Conservation (phyloP, 805 yeast genomes). For the Spathaspora gorwiae region DNA sequence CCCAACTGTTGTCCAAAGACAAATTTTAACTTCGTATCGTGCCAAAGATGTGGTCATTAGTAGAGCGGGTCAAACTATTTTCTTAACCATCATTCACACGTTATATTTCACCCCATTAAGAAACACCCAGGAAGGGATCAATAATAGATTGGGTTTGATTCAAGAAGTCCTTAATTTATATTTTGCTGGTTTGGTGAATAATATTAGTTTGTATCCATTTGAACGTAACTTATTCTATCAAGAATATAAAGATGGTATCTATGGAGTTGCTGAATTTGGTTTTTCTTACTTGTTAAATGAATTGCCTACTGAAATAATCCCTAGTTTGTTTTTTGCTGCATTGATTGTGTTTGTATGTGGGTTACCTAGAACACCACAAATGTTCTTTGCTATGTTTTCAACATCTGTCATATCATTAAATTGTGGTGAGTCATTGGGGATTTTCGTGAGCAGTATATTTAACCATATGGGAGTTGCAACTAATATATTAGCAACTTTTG, state of each 20-base stretch:
- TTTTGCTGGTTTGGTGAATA: constrained; percentile 76
- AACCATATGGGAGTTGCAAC: constrained; percentile 77
- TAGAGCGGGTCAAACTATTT: constrained; percentile 58
- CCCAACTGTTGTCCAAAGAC: constrained; percentile 28
- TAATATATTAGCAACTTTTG: constrained; percentile 60
- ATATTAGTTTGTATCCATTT: constrained; percentile 67
- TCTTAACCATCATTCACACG: constrained; percentile 61
- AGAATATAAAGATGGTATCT: constrained; percentile 70
- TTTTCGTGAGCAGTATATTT: constrained; percentile 69
- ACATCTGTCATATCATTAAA: constrained; percentile 51
- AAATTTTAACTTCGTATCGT: constrained; percentile 29
- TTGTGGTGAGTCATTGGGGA: constrained; percentile 84
- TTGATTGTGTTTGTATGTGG: constrained; percentile 70
- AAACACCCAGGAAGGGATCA: constrained; percentile 45
- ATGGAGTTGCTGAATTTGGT: constrained; percentile 62
- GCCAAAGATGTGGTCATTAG: constrained; percentile 56
- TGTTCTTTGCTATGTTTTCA: constrained; percentile 63
- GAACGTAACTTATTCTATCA: constrained; percentile 75
- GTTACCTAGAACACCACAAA: constrained; percentile 58
- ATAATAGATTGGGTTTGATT: constrained; percentile 66
- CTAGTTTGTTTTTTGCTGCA: constrained; percentile 54
- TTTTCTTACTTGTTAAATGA: constrained; percentile 56
- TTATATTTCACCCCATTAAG: constrained; percentile 52
- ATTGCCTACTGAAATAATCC: constrained; percentile 61
- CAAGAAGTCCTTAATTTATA: constrained; percentile 72